Percentiles rank a stretch among this genome's conserved stretches.
phyloP scores from a whole-genome alignment of 148 eudicot species.

The Vaccinium corymbosum region DNA sequence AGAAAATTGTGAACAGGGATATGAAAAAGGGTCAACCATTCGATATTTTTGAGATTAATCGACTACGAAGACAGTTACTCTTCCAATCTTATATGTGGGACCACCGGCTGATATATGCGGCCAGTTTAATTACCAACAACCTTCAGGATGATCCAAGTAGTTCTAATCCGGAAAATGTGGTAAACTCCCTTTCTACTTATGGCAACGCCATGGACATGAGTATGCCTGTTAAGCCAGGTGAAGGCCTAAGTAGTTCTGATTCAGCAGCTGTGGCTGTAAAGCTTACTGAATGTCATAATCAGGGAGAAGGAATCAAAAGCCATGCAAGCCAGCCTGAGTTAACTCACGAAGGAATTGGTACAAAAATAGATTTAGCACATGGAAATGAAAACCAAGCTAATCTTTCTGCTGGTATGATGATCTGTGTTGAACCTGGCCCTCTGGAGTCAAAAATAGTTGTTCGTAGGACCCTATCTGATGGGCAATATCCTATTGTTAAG shows the following conservation, averaged over 20 bases:
- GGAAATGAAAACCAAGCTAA: slow-evolving; percentile 29
- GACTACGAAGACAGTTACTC: slow-evolving; percentile 70
- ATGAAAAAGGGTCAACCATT: slow-evolving; percentile 50
- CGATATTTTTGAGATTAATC: slow-evolving; percentile 86
- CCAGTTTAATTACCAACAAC: slow-evolving; percentile 39
- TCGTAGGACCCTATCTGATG: slow-evolving; percentile 61
- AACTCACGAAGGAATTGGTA: slow-evolving; percentile 26
- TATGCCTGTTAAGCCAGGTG: slow-evolving; percentile 23
- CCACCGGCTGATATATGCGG: slow-evolving; percentile 67
- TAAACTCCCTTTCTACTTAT: slow-evolving; percentile 26
- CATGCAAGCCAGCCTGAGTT: slow-evolving; percentile 23
- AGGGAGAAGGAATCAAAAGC: slow-evolving; percentile 18
- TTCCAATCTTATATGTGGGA: slow-evolving; percentile 92
- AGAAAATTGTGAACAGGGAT: slow-evolving; percentile 47
- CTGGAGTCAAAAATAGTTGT: slow-evolving; percentile 35
- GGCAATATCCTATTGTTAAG: slow-evolving; percentile 43
- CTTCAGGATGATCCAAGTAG: slow-evolving; percentile 13
- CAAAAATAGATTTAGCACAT: slow-evolving; percentile 19
- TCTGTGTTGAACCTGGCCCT: slow-evolving; percentile 31
- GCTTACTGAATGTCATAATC: slow-evolving; percentile 23
- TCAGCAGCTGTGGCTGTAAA: slow-evolving; percentile 33
- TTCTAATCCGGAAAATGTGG: slow-evolving; percentile 23
- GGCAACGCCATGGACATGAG: slow-evolving; percentile 26
- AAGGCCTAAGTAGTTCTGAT: slow-evolving; percentile 28
- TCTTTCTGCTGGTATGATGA: slow-evolving; percentile 24